Conservation (phyloP, 768 basidiomycete genomes). For the Imleria badia region DNA sequence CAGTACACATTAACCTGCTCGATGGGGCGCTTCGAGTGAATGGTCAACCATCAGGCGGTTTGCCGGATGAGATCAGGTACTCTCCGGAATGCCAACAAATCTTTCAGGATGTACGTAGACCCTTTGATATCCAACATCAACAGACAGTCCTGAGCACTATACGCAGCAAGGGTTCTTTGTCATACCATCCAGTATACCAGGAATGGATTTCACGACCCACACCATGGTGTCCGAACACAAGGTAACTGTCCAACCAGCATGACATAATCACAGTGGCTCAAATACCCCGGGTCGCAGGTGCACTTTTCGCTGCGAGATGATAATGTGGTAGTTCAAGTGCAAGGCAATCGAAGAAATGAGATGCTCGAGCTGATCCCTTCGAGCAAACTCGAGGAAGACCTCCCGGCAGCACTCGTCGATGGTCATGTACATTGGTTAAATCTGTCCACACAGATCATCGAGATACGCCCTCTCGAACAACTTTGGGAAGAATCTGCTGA, state of each 20-base stretch:
- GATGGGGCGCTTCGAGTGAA: constrained; percentile 18
- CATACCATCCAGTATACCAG: neutral
- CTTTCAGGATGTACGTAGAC: neutral
- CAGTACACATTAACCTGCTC: constrained; percentile 8
- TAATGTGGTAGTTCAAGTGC: constrained; percentile 11
- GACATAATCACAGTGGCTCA: neutral
- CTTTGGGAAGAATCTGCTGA: constrained; percentile 16
- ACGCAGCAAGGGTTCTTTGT: neutral
- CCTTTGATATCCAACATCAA: neutral
- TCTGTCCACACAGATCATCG: constrained; percentile 10
- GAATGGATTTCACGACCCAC: no score
- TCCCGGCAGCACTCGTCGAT: constrained; percentile 14
- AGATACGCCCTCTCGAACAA: constrained; percentile 18
- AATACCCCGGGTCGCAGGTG: constrained; percentile 8
- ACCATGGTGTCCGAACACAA: neutral
- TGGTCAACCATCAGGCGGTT: constrained; percentile 11
- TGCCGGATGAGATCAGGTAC: no score
- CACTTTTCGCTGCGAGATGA: constrained; percentile 9
- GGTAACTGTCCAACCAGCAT: neutral
- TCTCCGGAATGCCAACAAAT: constrained; percentile 1
- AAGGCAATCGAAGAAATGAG: neutral
- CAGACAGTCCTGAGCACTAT: no score
- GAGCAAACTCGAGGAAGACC: constrained; percentile 9
- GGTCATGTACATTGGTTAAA: constrained; percentile 25
- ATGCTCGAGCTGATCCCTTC: constrained; percentile 19